Base-by-base conservation (phyloP, 257 asterid species). In the Primulina eburnea region DNA sequence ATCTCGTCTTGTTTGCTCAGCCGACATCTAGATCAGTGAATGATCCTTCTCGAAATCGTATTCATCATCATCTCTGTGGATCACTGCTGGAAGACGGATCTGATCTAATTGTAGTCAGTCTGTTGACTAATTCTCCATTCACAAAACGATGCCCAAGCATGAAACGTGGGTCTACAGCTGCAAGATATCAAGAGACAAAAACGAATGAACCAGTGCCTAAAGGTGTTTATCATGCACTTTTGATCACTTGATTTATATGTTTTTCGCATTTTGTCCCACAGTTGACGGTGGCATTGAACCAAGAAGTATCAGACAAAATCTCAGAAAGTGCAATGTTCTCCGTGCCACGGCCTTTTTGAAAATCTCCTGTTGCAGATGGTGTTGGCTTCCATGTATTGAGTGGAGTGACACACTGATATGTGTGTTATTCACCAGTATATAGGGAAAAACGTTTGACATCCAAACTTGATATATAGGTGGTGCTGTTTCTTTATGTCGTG, bases 21-120 rank as follows among this genome's bases (percentile, higher is more conserved):
- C 78, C 89, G 12, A 84, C 96, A 53, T 47, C 77, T 34, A 85
- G 79, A 77, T 88, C 83, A 43, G 88, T 86, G 67, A 83, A 53
- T 71, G 90, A 90, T 78, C 84, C 90, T 52, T 60, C 76, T 8
- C 84, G 97, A 60, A 73, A 84, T 73, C 90, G 93, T 6, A 56
- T 80, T 12, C 78, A 81, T 50, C 99, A 90, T 81, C 82, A 79
- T 73, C 92, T 86, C 18, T 89, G 95, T 60, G 97, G 99, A 72
- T 86, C 95, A 47, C 65, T 93, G 29, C 65, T 69, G 64, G 96
- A 87, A 80, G 95, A 89, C 75, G 89, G 75, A 70, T 62, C 83
- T n/a, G 77, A 74, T 34, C 73, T 93, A 1, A 78, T 82, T 14
- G 78, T 89, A 24, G 78, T 79, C 67, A 86, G 73, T 67, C 91